These are phyloP conservation scores for Pythium aquatile DNA, from an alignment of 352 stramenopile species.

Conservation along the genomic window DNA sequence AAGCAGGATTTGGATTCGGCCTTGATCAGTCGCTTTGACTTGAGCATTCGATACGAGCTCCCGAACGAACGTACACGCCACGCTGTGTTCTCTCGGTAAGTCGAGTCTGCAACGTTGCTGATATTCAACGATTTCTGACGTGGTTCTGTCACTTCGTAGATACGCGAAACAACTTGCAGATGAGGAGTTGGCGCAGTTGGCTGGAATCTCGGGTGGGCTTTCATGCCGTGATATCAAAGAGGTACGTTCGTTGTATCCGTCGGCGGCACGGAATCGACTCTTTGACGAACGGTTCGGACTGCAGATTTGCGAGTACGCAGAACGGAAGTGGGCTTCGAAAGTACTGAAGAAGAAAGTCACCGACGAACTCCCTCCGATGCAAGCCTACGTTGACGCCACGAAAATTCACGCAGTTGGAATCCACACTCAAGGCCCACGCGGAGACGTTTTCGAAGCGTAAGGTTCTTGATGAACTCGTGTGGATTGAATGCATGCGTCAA, in stretches of 20 bases:
- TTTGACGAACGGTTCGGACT: not conserved
- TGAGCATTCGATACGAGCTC: conserved; percentile 91
- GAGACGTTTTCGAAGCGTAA: conserved; percentile 37
- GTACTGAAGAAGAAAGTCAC: conserved; percentile 83
- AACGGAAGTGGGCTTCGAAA: conserved; percentile 91
- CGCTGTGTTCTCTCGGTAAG: conserved; percentile 86
- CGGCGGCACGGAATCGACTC: not conserved
- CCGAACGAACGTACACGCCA: conserved; percentile 79
- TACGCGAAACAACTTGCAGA: conserved; percentile 89
- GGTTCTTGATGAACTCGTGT: not conserved
- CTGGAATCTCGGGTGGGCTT: conserved; percentile 74
- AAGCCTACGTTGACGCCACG: conserved; percentile 71
- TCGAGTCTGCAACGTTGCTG: not conserved
- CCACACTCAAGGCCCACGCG: conserved; percentile 32
- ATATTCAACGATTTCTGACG: not conserved
- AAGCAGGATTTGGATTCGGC: conserved; percentile 93
- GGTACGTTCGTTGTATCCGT: conserved; percentile 27
- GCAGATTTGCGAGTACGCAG: conserved; percentile 91
- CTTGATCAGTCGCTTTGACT: conserved; percentile 92
- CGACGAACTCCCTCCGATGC: conserved; percentile 62
- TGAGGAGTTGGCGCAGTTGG: conserved; percentile 76
- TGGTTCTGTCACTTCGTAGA: conserved; percentile 24
- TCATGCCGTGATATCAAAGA: conserved; percentile 95
- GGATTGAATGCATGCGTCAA: not conserved
- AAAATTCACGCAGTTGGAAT: conserved; percentile 65